phyloP scores from a whole-genome alignment of 257 asterid species.

The Coffea eugenioides region DNA sequence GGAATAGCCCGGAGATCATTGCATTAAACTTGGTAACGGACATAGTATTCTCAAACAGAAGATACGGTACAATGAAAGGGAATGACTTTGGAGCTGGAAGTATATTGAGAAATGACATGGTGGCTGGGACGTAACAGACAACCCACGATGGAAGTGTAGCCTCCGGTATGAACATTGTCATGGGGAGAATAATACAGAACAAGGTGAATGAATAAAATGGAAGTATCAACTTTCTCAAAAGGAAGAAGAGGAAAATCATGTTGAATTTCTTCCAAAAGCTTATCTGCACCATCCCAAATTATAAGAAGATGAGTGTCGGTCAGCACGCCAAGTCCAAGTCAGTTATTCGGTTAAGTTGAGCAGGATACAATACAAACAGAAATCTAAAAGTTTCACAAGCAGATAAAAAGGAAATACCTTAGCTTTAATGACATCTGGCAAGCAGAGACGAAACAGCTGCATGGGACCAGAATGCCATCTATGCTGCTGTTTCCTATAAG shows the following conservation, averaged over 20 bases:
- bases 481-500: slow-evolving; percentile 89
- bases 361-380: neutral
- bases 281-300: slow-evolving; percentile 34
- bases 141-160: slow-evolving; percentile 91
- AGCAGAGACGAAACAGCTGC: slow-evolving; percentile 93
- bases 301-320: neutral
- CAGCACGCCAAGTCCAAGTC: neutral
- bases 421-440: slow-evolving; percentile 68
- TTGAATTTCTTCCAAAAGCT: slow-evolving; percentile 50
- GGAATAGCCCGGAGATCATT: slow-evolving; percentile 91
- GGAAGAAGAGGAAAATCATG: slow-evolving; percentile 69
- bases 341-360: neutral
- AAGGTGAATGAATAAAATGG: slow-evolving; percentile 94
- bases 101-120: slow-evolving; percentile 74
- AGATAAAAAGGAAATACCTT: slow-evolving; percentile 41
- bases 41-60: slow-evolving; percentile 90
- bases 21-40: slow-evolving; percentile 95
- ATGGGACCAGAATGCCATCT: slow-evolving; percentile 99
- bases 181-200: slow-evolving; percentile 84
- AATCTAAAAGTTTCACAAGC: neutral
- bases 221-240: slow-evolving; percentile 68
- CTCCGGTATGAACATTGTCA: slow-evolving; percentile 94
- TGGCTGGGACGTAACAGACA: slow-evolving; percentile 77
- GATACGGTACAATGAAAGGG: slow-evolving; percentile 89
- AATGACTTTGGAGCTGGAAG: slow-evolving; percentile 89